Evolutionary conservation across 805 yeast species (phyloP).

Genomic region (Jamesozyma gamospora): DNA sequence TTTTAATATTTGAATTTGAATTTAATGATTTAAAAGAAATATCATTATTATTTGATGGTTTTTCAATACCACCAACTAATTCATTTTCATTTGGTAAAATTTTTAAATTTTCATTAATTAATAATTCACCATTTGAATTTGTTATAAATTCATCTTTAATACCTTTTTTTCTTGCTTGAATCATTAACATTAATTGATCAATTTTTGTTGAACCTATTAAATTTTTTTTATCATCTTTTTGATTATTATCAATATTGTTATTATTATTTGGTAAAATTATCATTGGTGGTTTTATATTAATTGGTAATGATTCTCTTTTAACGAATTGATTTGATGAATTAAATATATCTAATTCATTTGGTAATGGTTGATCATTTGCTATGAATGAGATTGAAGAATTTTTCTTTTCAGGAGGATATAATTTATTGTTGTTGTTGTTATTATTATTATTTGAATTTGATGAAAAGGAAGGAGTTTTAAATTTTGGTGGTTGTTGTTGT

Average conservation of each 20-base stretch:
- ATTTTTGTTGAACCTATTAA: slow-evolving; percentile 79
- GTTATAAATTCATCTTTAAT: slow-evolving; percentile 53
- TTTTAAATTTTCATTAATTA: slow-evolving; percentile 39
- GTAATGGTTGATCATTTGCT: neutral
- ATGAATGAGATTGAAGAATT: slow-evolving; percentile 2
- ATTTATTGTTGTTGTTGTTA: neutral
- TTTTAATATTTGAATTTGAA: neutral
- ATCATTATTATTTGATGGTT: slow-evolving; percentile 32
- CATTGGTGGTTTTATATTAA: slow-evolving; percentile 2
- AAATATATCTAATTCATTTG: slow-evolving; percentile 2
- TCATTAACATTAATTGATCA: slow-evolving; percentile 82
- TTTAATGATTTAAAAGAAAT: neutral
- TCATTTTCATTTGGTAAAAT: slow-evolving; percentile 51
- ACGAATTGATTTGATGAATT: neutral
- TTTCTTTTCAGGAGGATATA: neutral
- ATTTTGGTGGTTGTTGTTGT: slow-evolving; percentile 1
- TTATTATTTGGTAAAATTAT: neutral
- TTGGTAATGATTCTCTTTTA: neutral
- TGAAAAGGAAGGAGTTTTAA: slow-evolving; percentile 4
- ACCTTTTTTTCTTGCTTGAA: slow-evolving; percentile 79
- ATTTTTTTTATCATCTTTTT: slow-evolving; percentile 54
- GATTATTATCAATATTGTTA: neutral
- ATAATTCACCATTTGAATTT: slow-evolving; percentile 58
- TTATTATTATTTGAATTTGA: neutral
- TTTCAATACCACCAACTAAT: slow-evolving; percentile 73